Evolutionary conservation across 2,329 filamentous ascomycete species (phyloP).

Genomic region (Arachnomyces sp.): DNA sequence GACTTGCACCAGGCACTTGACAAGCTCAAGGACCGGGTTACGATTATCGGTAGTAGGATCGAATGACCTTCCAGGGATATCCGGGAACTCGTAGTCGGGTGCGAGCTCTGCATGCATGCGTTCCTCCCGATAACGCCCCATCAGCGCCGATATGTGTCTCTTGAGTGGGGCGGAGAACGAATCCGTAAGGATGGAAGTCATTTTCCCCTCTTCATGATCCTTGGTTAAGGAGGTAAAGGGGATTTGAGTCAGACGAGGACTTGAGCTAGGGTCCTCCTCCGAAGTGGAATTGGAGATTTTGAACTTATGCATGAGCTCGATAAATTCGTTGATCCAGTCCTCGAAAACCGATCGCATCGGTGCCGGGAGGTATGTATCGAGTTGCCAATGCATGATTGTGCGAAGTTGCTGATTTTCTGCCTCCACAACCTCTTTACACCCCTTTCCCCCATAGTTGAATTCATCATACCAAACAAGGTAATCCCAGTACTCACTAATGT

Average conservation of each 20-base stretch:
- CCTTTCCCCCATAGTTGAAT: slow-evolving; percentile 96
- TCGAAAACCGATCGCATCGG: slow-evolving; percentile 79
- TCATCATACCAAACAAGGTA: slow-evolving; percentile 98
- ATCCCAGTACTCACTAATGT: slow-evolving; percentile 99
- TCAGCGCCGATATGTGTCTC: slow-evolving; percentile 75
- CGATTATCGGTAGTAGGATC: slow-evolving; percentile 49
- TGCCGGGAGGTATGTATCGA: slow-evolving; percentile 76
- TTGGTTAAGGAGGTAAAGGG: slow-evolving; percentile 49
- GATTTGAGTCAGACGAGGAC: slow-evolving; percentile 52
- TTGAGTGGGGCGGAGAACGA: slow-evolving; percentile 82
- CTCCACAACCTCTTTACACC: slow-evolving; percentile 71
- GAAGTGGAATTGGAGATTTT: slow-evolving; percentile 58
- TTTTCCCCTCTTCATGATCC: slow-evolving; percentile 53
- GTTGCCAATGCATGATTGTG: slow-evolving; percentile 97
- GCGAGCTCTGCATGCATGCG: slow-evolving; percentile 82
- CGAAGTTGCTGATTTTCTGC: slow-evolving; percentile 73
- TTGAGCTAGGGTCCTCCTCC: slow-evolving; percentile 52
- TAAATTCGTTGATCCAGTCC: slow-evolving; percentile 90
- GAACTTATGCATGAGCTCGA: slow-evolving; percentile 82
- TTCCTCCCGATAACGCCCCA: slow-evolving; percentile 79
- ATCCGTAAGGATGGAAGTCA: slow-evolving; percentile 65
- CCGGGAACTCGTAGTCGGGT: slow-evolving; percentile 77
- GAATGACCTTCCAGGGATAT: slow-evolving; percentile 48
- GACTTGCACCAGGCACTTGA: slow-evolving; percentile 89
- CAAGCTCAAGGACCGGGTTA: slow-evolving; percentile 80